phyloP scores from a whole-genome alignment of 768 basidiomycete genomes.

The Leccinum disarticulatum region DNA sequence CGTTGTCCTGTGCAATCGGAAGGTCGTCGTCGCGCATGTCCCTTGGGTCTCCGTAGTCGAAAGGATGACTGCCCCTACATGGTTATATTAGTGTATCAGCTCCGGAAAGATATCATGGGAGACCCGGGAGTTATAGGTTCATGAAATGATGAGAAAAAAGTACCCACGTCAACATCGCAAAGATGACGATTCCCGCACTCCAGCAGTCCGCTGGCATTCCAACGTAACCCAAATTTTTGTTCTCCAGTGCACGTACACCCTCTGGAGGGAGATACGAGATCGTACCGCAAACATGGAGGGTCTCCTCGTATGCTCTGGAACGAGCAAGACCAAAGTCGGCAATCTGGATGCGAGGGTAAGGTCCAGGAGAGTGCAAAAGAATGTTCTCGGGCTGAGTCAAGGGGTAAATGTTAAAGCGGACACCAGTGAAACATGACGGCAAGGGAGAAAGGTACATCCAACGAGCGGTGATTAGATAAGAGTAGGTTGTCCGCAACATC shows the following conservation, averaged over 20 bases:
- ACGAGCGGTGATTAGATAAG: background rate
- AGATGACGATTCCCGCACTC: constrained; percentile 81
- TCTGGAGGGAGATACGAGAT: constrained; percentile 85
- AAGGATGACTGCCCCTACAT: constrained; percentile 71
- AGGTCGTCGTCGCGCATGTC: constrained; percentile 15
- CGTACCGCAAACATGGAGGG: constrained; percentile 85
- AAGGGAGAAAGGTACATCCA: background rate
- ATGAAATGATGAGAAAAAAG: constrained; percentile 1
- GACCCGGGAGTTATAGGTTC: background rate
- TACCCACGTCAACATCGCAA: constrained; percentile 80
- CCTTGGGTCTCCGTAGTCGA: constrained; percentile 53
- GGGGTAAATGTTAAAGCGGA: background rate
- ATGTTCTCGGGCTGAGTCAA: constrained; percentile 75
- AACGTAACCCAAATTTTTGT: constrained; percentile 67
- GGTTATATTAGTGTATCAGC: constrained; percentile 9
- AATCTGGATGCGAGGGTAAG: constrained; percentile 81
- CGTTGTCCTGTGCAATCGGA: constrained; percentile 14
- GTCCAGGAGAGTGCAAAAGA: constrained; percentile 72
- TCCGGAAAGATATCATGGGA: background rate
- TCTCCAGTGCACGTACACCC: constrained; percentile 75
- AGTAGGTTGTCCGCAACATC: background rate
- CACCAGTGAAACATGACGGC: background rate
- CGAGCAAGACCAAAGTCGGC: constrained; percentile 88
- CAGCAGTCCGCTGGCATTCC: constrained; percentile 91
- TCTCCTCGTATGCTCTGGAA: constrained; percentile 75